Evolutionary conservation across 176 grass and related monocot genomes (phyloP).

Genomic region (Bolboschoenus planiculmis): DNA sequence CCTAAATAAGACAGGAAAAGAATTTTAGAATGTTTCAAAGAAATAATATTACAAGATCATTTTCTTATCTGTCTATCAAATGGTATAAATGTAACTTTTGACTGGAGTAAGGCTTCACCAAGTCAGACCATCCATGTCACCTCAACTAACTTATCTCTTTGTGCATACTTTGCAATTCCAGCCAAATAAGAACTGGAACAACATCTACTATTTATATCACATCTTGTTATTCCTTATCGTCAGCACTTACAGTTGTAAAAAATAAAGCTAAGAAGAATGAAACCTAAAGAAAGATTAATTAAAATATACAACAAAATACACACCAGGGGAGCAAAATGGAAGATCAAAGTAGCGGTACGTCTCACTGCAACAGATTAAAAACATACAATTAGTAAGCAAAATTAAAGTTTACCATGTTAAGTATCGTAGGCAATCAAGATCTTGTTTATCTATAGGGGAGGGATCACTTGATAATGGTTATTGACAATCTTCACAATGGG

Average conservation of each 20-base stretch:
- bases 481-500: no score
- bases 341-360: conserved; percentile 93
- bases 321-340: conserved; percentile 86
- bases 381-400: neutral
- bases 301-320: conserved; percentile 24
- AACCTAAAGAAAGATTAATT: neutral
- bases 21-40: neutral
- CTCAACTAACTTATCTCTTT: neutral
- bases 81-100: no score
- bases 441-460: no score
- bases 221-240: neutral
- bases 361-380: conserved; percentile 59
- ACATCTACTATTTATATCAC: neutral
- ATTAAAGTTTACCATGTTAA: neutral
- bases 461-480: no score
- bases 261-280: conserved; percentile 5
- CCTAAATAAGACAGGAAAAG: neutral
- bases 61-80: neutral
- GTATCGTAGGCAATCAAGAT: neutral
- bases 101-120: neutral
- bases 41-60: neutral
- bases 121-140: neutral
- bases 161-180: neutral
- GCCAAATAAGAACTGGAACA: neutral
- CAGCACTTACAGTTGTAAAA: conserved; percentile 24